Evolutionary conservation across 2,329 filamentous ascomycete species (phyloP).

Genomic region (Aspergillus texensis): DNA sequence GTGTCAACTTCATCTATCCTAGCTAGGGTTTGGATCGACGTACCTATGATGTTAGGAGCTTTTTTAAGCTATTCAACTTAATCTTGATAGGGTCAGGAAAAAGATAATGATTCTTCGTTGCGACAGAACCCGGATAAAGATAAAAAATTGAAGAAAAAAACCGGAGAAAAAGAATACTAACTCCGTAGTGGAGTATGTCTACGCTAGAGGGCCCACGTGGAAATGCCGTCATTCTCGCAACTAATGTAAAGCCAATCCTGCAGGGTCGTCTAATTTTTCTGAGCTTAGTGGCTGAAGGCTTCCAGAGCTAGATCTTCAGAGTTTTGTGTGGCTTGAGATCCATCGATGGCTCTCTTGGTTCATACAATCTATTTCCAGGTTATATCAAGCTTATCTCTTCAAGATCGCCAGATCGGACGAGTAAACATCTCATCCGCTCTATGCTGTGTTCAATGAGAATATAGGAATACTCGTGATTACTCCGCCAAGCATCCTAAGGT

Average conservation of each 20-base stretch:
- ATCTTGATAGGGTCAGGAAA: background rate
- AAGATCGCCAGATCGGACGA: background rate
- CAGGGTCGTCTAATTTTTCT: background rate
- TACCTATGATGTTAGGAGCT: background rate
- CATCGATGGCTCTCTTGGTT: background rate
- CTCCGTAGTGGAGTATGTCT: background rate
- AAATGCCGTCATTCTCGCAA: background rate
- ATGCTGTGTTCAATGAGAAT: background rate
- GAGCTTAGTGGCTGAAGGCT: background rate
- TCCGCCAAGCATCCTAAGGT: no score
- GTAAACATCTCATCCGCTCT: background rate
- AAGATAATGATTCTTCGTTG: background rate
- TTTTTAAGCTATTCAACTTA: no score
- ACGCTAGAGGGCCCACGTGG: conserved; percentile 5
- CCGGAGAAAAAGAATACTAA: conserved; percentile 2
- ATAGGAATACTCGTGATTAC: background rate
- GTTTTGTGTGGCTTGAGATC: background rate
- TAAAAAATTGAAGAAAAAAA: conserved; percentile 7
- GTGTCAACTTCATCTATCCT: background rate
- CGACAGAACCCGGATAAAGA: background rate
- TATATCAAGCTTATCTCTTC: background rate
- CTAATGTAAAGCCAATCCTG: background rate
- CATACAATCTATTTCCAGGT: background rate
- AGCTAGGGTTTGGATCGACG: background rate
- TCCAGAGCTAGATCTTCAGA: background rate